These are phyloP conservation scores for Periconia macrospinosa DNA, from an alignment of 2,329 filamentous ascomycete species.

Conservation along the genomic window DNA sequence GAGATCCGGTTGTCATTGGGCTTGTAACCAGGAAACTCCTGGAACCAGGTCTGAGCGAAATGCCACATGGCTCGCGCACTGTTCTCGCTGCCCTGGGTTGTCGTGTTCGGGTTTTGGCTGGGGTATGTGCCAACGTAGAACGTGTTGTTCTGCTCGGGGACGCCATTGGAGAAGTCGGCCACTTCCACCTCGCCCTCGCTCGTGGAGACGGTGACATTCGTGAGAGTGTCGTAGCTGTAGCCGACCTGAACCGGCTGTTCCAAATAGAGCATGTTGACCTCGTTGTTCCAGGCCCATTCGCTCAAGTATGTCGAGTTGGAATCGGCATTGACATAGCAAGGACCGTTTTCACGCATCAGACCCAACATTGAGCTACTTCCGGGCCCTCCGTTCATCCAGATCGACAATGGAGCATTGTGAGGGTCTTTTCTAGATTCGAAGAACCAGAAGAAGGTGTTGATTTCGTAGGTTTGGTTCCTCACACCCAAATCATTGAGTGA, in stretches of 20 bases:
- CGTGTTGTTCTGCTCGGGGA: constrained; percentile 55
- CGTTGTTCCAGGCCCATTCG: constrained; percentile 64
- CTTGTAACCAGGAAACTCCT: constrained; percentile 65
- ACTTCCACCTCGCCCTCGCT: constrained; percentile 23
- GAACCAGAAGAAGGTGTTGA: constrained; percentile 67
- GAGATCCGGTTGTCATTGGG: constrained; percentile 60
- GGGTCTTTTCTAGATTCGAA: constrained; percentile 63
- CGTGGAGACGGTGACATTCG: constrained; percentile 42
- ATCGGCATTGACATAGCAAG: constrained; percentile 57
- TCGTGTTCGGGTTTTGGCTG: constrained; percentile 47
- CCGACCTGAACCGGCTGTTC: constrained; percentile 65
- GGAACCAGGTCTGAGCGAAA: constrained; percentile 64
- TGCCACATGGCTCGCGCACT: constrained; percentile 60
- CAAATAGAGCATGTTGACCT: constrained; percentile 61
- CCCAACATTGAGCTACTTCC: constrained; percentile 49
- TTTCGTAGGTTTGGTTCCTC: constrained; percentile 51
- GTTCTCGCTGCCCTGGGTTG: constrained; percentile 55
- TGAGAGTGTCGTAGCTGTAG: constrained; percentile 52
- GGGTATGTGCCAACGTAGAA: constrained; percentile 57
- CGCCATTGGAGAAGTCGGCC: constrained; percentile 30
- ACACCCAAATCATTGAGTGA: constrained; percentile 41
- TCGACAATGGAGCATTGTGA: constrained; percentile 57
- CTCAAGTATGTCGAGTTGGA: constrained; percentile 56
- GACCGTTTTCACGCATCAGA: constrained; percentile 50
- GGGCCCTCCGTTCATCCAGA: constrained; percentile 65